Percentiles rank a stretch among this genome's conserved stretches.
Conservation (phyloP, 1,139 yeast genomes). For the Debaryomyces subglobosus region DNA sequence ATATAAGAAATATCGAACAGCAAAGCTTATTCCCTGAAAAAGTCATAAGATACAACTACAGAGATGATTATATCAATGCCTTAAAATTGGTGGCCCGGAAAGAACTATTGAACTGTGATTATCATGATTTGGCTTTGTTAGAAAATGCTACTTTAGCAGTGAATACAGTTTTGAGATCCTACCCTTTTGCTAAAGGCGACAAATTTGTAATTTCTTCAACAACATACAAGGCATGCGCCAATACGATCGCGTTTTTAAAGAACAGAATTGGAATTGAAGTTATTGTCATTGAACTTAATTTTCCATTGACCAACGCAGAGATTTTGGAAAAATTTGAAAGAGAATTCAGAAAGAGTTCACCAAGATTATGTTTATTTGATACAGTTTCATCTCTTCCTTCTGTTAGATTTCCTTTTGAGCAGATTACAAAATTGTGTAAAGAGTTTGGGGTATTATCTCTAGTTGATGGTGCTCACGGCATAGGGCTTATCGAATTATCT, state of each 20-base stretch:
- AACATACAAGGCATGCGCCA: constrained; percentile 61
- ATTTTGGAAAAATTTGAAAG: constrained; percentile 44
- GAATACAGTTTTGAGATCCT: constrained; percentile 59
- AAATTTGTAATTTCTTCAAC: constrained; percentile 53
- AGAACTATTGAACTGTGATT: constrained; percentile 45
- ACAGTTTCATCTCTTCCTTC: constrained; percentile 69
- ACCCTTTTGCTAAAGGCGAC: constrained; percentile 58
- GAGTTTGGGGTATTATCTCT: constrained; percentile 53
- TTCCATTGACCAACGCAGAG: constrained; percentile 53
- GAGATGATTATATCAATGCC: constrained; percentile 28
- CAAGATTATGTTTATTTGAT: constrained; percentile 58
- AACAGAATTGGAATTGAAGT: constrained; percentile 46
- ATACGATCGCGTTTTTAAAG: constrained; percentile 52
- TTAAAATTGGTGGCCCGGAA: constrained; percentile 34
- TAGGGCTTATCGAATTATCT: constrained; percentile 54
- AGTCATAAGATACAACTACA: constrained; percentile 29
- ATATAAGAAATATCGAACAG: constrained; percentile 20
- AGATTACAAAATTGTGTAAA: constrained; percentile 49
- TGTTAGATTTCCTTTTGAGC: constrained; percentile 56
- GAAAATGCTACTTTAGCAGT: constrained; percentile 66
- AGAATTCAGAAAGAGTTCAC: constrained; percentile 24
- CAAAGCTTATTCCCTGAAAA: constrained; percentile 43
- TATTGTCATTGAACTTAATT: constrained; percentile 44
- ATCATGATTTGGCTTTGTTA: constrained; percentile 50
- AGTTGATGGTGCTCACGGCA: constrained; percentile 74